Base-by-base conservation (phyloP, 495 filamentous ascomycete species). In the Aspergillus avenaceus region DNA sequence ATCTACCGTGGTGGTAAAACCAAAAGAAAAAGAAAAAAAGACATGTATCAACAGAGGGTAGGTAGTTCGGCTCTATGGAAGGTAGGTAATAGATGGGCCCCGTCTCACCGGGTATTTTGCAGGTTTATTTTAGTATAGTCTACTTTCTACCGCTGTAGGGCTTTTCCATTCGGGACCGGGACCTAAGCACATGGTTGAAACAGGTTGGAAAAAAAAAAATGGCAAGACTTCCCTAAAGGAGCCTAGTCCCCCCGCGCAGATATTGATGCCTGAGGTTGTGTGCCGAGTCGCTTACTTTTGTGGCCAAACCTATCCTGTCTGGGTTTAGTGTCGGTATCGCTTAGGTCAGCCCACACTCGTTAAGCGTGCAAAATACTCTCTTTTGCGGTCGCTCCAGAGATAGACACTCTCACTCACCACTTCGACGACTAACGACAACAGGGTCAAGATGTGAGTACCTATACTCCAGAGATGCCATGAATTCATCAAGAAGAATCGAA, bases 341-440 rank as follows among this genome's bases (percentile, higher is more conserved):
- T 73, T 71, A 73, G 63, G 63, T 63, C 63, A 70, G 67, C 71
- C 65, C 73, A 74, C 73, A 75, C 56, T 71, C 63, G 66, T 62
- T 62, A 67, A 72, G 63, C 65, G 42, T 68, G 72, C 65, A 72
- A 73, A 73, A 73, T 72, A 66, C 61, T 60, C n/a, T n/a, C 66
- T 61, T 60, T 63, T 38, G 64, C 61, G 55, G 61, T 59, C 63
- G 63, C 66, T 63, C 64, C 65, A 59, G 64, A 63, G 58, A 68
- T 67, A 62, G 65, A 65, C 62, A 66, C 61, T 72, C 63, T 62
- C 59, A 71, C 65, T 64, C 59, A 73, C 62, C 63, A 71, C 70
- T 62, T 70, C 72, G 68, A 73, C 70, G 66, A 74, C 71, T 74
- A 74, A 76, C 71, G 73, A 76, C 70, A 76, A 66, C 70, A 76